Conservation (phyloP, 176 grass and related monocot species). For the Elymus sibiricus region DNA sequence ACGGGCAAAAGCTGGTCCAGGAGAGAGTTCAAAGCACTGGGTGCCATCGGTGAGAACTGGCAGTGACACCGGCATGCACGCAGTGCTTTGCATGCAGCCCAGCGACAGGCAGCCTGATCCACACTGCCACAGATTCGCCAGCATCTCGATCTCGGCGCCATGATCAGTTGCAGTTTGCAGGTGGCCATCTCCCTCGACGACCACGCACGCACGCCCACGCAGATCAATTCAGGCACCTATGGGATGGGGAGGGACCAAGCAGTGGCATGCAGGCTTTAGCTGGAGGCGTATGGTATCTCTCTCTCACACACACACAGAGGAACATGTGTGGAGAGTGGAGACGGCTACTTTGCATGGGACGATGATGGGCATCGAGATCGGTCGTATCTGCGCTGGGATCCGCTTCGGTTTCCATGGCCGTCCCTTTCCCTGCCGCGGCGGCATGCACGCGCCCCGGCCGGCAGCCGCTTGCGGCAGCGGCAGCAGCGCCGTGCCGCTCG, state of each 20-base stretch:
- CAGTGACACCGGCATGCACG: slow-evolving; percentile 4
- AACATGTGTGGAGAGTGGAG: too few relatives aligned
- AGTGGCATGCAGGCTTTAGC: too few relatives aligned
- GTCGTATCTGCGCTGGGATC: slow-evolving; percentile 42
- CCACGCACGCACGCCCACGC: background rate
- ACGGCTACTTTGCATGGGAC: too few relatives aligned
- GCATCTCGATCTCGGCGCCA: background rate
- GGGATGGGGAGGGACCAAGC: background rate
- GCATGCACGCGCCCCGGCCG: background rate
- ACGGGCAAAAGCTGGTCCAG: background rate
- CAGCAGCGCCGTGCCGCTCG: background rate
- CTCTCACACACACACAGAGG: too few relatives aligned
- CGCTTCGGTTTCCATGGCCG: background rate
- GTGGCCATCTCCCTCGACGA: background rate
- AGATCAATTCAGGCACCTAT: background rate
- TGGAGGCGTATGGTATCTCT: too few relatives aligned
- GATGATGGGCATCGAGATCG: slow-evolving; percentile 10
- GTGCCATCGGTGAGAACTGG: slow-evolving; percentile 27
- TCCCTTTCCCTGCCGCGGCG: background rate
- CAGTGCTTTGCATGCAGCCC: slow-evolving; percentile 14
- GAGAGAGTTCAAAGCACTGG: slow-evolving; percentile 5
- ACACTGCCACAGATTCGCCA: too few relatives aligned
- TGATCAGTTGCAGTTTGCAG: background rate
- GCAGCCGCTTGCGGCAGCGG: background rate
- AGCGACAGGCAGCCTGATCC: background rate